A percentile compares a stretch with the other conserved stretches of the same genome.
Conservation (phyloP, 176 grass and related monocot species). For the Leersia perrieri region DNA sequence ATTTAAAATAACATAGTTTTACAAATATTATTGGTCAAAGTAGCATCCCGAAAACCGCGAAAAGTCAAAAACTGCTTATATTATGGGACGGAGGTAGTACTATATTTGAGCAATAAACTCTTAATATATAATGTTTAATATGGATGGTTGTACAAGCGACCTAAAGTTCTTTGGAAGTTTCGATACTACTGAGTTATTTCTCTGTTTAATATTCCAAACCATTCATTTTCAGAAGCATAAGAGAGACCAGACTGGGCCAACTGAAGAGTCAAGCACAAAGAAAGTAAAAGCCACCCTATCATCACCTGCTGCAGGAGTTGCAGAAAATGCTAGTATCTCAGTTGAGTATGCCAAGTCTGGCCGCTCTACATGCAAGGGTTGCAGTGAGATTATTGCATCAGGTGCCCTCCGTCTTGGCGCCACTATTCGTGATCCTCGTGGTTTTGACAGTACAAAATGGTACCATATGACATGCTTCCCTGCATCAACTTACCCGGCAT, state of each 20-base stretch:
- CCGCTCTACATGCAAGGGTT: constrained; percentile 41
- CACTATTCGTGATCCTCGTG: constrained; percentile 38
- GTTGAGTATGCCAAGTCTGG: constrained; percentile 48
- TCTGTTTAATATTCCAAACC: constrained; percentile 8
- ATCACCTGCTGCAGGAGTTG: constrained; percentile 34
- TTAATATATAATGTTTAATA: too few relatives aligned
- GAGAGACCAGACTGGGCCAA: constrained; percentile 20
- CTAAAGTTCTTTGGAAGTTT: background rate
- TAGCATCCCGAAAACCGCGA: too few relatives aligned
- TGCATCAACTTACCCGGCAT: constrained; percentile 15
- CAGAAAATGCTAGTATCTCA: constrained; percentile 29
- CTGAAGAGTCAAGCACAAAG: constrained; percentile 41
- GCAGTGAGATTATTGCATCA: constrained; percentile 29
- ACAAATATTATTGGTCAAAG: too few relatives aligned
- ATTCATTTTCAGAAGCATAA: constrained; percentile 47
- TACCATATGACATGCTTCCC: constrained; percentile 67
- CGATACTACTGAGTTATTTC: background rate
- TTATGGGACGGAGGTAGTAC: too few relatives aligned
- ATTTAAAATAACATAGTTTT: too few relatives aligned
- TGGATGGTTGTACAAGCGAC: background rate
- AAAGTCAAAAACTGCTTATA: too few relatives aligned
- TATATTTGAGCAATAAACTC: background rate
- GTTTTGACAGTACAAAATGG: constrained; percentile 63
- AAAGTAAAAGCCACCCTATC: constrained; percentile 43
- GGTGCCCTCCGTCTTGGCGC: constrained; percentile 46